phyloP scores from a whole-genome alignment of 768 basidiomycete species.

The Trametopsis cervina region DNA sequence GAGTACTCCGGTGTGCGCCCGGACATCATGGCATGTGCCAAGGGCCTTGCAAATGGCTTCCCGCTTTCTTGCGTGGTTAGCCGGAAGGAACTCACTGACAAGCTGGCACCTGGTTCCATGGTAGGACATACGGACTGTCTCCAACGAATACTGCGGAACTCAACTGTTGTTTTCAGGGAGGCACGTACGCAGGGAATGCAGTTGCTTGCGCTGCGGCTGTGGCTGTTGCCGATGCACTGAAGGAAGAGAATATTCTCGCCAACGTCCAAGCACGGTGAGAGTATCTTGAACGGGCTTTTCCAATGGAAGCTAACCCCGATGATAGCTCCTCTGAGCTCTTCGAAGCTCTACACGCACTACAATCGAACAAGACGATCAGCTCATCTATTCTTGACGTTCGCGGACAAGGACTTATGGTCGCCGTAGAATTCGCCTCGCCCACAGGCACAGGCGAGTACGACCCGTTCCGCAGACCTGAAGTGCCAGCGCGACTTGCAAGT shows the following conservation, averaged over 20 bases:
- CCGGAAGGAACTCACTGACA: conserved; percentile 74
- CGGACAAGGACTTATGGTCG: conserved; percentile 87
- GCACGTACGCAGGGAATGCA: conserved; percentile 89
- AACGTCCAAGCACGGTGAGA: conserved; percentile 79
- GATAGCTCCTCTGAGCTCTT: conserved; percentile 70
- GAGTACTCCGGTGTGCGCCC: conserved; percentile 81
- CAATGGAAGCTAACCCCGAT: no score
- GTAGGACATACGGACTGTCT: conserved; percentile 28
- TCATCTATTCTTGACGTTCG: conserved; percentile 78
- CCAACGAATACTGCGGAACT: neutral
- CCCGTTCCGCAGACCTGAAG: conserved; percentile 29
- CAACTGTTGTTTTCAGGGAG: conserved; percentile 42
- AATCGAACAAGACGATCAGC: conserved; percentile 41
- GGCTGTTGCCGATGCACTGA: conserved; percentile 72
- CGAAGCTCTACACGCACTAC: conserved; percentile 47
- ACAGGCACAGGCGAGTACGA: conserved; percentile 44
- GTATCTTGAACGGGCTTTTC: conserved; percentile 13
- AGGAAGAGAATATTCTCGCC: conserved; percentile 71
- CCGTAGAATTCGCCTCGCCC: conserved; percentile 68
- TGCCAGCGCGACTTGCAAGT: conserved; percentile 51
- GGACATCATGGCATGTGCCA: conserved; percentile 86
- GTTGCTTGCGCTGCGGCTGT: conserved; percentile 89
- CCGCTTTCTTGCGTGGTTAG: conserved; percentile 85
- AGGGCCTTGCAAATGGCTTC: conserved; percentile 91
- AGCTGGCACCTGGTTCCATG: conserved; percentile 73